A percentile compares a stretch with the other conserved stretches of the same genome.
These are phyloP conservation scores for Microcyclospora tardicrescens DNA, from an alignment of 2,329 filamentous ascomycete genomes.

Conservation along the genomic window DNA sequence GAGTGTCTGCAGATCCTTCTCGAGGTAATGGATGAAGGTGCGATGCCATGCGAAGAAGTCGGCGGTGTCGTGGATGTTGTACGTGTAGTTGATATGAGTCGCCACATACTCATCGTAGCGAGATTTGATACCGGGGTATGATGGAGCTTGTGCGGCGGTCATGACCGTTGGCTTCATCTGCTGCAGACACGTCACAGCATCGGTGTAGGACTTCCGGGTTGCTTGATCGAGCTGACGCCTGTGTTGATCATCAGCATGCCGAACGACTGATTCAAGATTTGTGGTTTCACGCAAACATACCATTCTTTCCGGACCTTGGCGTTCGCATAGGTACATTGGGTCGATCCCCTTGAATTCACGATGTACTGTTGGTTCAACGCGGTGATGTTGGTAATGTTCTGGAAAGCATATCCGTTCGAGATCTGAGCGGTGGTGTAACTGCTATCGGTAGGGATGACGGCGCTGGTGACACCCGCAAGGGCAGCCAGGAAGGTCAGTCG, in stretches of 20 bases:
- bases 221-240: conserved; percentile 10
- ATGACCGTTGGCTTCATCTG: conserved; percentile 15
- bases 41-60: conserved; percentile 30
- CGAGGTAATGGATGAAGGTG: conserved; percentile 31
- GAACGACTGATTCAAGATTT: too few relatives aligned
- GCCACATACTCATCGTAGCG: conserved; percentile 21
- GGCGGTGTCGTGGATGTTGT: conserved; percentile 20
- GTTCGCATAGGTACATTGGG: conserved; percentile 18
- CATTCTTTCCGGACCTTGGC: conserved; percentile 17
- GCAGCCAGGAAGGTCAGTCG: conserved; percentile 3
- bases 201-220: conserved; percentile 20
- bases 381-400: conserved; percentile 17
- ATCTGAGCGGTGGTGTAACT: conserved; percentile 17
- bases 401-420: conserved; percentile 16
- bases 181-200: conserved; percentile 19
- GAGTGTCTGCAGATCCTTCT: conserved; percentile 29
- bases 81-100: conserved; percentile 23
- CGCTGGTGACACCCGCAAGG: conserved; percentile 9
- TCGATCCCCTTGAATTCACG: conserved; percentile 10
- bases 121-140: conserved; percentile 19
- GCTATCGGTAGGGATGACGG: conserved; percentile 11
- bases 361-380: conserved; percentile 17
- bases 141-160: conserved; percentile 12
- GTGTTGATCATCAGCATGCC: too few relatives aligned
- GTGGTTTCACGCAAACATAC: not conserved